Evolutionary conservation across 305 asterid species (phyloP).

Genomic region (Ilex paraguariensis): DNA sequence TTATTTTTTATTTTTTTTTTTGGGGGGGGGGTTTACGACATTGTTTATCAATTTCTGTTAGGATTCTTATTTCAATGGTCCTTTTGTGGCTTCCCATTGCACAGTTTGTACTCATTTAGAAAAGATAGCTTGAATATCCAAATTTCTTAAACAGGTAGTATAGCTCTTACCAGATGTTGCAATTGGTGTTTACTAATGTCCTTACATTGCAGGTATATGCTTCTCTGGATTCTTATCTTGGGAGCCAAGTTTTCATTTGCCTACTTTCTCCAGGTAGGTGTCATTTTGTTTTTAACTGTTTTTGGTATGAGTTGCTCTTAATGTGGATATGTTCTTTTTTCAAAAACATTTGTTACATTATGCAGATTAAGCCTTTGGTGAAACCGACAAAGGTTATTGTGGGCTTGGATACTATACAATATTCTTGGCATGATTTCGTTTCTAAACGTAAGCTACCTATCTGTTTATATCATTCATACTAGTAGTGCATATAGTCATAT

Average conservation of each 20-base stretch:
- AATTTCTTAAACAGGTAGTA: no score
- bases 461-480: neutral
- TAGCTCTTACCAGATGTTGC: no score
- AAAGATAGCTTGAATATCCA: no score
- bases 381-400: constrained; percentile 52
- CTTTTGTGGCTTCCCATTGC: no score
- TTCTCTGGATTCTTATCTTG: constrained; percentile 86
- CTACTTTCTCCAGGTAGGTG: constrained; percentile 78
- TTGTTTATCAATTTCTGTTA: no score
- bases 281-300: constrained; percentile 4
- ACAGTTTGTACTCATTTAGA: no score
- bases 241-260: constrained; percentile 90
- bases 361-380: constrained; percentile 85
- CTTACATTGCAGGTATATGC: constrained; percentile 60
- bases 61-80: no score
- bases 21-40: no score
- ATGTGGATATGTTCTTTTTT: no score
- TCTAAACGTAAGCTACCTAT: constrained; percentile 58
- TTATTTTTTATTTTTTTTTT: no score
- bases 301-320: neutral
- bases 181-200: neutral
- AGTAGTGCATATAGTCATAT: no score
- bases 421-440: constrained; percentile 92
- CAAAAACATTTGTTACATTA: neutral
- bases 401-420: constrained; percentile 32